Percentiles rank a stretch among this genome's conserved stretches.
Evolutionary conservation across 805 yeast genomes (phyloP).

Genomic region (Clavispora asparagi): DNA sequence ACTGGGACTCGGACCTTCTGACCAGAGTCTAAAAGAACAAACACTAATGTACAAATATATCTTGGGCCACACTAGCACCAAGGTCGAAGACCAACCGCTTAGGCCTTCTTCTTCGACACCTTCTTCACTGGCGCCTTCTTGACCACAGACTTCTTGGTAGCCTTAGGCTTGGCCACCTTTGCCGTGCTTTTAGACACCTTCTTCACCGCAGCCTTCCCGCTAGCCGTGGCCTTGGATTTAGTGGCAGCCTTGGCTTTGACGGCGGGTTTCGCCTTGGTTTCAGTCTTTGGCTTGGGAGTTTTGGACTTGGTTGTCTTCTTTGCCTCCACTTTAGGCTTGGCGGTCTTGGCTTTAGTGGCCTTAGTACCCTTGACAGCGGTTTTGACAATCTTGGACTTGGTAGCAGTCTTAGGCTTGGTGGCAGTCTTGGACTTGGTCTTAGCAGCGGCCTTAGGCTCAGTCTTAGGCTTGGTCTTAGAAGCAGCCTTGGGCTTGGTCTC

Average conservation of each 20-base stretch:
- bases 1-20: not conserved
- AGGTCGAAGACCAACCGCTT: not conserved
- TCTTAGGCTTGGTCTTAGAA: conserved; percentile 13
- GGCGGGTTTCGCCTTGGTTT: not conserved
- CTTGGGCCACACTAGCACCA: not conserved
- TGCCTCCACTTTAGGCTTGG: not conserved
- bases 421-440: not conserved
- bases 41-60: conserved; percentile 10
- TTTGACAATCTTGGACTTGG: not conserved
- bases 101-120: not conserved
- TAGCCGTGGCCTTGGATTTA: not conserved
- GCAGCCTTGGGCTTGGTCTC: not conserved
- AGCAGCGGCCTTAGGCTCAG: conserved; percentile 8
- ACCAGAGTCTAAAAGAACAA: not conserved
- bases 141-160: not conserved
- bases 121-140: conserved; percentile 5
- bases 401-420: not conserved
- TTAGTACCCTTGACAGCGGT: conserved; percentile 4
- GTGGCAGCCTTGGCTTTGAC: conserved; percentile 1
- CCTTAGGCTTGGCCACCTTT: conserved; percentile 1
- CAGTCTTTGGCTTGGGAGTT: not conserved
- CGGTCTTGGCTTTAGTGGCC: conserved; percentile 2
- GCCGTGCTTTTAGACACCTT: not conserved
- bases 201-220: not conserved
- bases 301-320: not conserved